A percentile compares a stretch with the other conserved stretches of the same genome.
Conservation (phyloP, 352 stramenopile species). For the Phytophthora palmivora region DNA sequence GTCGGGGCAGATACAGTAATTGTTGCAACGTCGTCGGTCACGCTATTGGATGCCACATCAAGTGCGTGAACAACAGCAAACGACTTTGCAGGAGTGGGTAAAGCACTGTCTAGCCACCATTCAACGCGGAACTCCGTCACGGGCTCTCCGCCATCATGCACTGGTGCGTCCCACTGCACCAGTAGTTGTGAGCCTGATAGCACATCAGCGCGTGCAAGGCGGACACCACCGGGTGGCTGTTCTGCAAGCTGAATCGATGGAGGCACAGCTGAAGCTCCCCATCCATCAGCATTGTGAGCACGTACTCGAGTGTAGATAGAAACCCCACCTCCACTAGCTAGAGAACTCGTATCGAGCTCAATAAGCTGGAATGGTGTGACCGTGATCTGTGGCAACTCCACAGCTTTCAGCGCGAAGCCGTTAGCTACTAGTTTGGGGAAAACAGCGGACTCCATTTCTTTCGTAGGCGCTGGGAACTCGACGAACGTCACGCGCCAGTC, state of each 20-base stretch:
- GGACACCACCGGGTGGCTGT: constrained; percentile 55
- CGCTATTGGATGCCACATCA: constrained; percentile 37
- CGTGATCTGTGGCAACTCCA: constrained; percentile 47
- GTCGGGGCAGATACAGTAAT: constrained; percentile 77
- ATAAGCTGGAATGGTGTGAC: constrained; percentile 66
- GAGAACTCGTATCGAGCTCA: constrained; percentile 39
- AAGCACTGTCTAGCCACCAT: constrained; percentile 55
- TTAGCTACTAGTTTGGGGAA: constrained; percentile 57
- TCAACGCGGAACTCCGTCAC: constrained; percentile 87
- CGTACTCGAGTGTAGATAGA: constrained; percentile 69
- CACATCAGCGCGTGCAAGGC: constrained; percentile 46
- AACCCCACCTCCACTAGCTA: constrained; percentile 35
- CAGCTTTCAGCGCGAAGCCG: constrained; percentile 52
- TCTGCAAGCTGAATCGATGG: constrained; percentile 57
- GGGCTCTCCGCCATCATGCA: constrained; percentile 65
- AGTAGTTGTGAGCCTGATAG: constrained; percentile 70
- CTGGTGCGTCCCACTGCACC: constrained; percentile 80
- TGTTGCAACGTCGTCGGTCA: constrained; percentile 64
- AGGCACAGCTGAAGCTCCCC: constrained; percentile 48
- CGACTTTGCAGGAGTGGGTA: constrained; percentile 45
- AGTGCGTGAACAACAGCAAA: constrained; percentile 62
- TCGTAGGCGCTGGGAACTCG: constrained; percentile 59
- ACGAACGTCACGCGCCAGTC: constrained; percentile 94
- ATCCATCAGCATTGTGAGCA: constrained; percentile 66
- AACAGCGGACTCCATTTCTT: constrained; percentile 17